Conservation (phyloP, 768 basidiomycete species). For the Auricularia sp. region DNA sequence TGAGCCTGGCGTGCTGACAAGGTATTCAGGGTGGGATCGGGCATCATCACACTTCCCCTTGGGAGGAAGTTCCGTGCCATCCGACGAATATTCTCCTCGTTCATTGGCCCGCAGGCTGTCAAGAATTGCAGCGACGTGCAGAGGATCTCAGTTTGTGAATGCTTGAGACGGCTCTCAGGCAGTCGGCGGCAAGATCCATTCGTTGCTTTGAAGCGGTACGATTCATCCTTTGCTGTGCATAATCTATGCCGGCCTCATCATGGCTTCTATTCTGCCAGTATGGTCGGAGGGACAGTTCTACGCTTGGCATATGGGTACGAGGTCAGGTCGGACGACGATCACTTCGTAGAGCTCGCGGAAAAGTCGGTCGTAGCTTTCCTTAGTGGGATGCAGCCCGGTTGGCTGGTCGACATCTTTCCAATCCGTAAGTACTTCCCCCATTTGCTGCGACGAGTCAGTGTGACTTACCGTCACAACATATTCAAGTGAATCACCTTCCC, state of each 20-base stretch:
- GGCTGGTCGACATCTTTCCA: no score
- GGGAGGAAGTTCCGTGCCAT: neutral
- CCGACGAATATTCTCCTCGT: neutral
- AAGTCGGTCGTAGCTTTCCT: slow-evolving; percentile 1
- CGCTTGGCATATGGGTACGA: slow-evolving; percentile 18
- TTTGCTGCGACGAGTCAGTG: no score
- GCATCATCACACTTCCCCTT: no score
- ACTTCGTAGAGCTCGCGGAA: neutral
- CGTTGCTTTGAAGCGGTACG: neutral
- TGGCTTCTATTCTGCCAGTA: slow-evolving; percentile 1
- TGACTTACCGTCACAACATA: no score
- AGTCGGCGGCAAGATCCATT: neutral
- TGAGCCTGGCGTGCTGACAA: no score
- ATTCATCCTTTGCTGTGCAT: neutral
- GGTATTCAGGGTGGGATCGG: no score
- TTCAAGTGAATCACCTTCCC: no score
- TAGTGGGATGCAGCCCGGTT: neutral
- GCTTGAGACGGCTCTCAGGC: neutral
- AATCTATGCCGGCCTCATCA: neutral
- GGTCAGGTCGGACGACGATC: slow-evolving; percentile 7
- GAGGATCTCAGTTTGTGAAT: neutral
- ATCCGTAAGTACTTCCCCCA: no score
- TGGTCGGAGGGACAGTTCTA: slow-evolving; percentile 16
- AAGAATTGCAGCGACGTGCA: neutral
- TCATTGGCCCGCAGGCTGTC: neutral